Base-by-base conservation (phyloP, 352 stramenopile genomes). In the Globisporangium nunn region DNA sequence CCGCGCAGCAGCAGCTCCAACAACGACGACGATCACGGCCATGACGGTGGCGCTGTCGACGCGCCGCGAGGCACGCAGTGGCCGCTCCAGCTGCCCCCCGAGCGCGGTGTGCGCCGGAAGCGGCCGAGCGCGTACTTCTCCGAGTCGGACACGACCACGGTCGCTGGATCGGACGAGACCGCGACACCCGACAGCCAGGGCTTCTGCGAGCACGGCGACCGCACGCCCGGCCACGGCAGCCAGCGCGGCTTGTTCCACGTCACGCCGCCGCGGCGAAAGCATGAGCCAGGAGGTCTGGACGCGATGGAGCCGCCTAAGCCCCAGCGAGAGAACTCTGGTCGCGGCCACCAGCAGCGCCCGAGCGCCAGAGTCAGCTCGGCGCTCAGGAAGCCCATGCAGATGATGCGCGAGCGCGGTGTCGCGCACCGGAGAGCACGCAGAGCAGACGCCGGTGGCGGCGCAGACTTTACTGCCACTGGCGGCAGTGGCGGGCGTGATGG, bases 131-230 rank as follows among this genome's bases (percentile, higher is more conserved):
- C 58, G 15, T 52, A 49, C 17, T 56, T 59, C 14, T 64, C 58
- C 6, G 52, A 66, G 15, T 49, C 51, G 1, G 62, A 72, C 18
- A 59, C 56, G 2, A 18, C 67, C 10, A 62, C 67, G 15, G 65
- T 61, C 53, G 59, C 52, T 1, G 63, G 66, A 12, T 63, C 58
- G 50, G 67, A 71, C 12, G 67, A 62, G 10, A 74, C 65, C 49
- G 57, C 46, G 37, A 63, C 60, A 8, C 48, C 67, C 31, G 68
- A 67, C n/a, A 63, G 63, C 37, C 56, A 68, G 44, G 62, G 62
- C 40, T 43, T 54, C 10, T 56, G 57, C 6, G 54, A 50, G 7
- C 52, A 57, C 23, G 68, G 54, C 35, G 17, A n/a, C 45, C 23
- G 23, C 23, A 45, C 37, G 40, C 41, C 44, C 1, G 46, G 11